Evolutionary conservation across 495 filamentous ascomycete genomes (phyloP), one percentile per base, ranked within the genome.

Genomic region (Xylaria acuta): DNA sequence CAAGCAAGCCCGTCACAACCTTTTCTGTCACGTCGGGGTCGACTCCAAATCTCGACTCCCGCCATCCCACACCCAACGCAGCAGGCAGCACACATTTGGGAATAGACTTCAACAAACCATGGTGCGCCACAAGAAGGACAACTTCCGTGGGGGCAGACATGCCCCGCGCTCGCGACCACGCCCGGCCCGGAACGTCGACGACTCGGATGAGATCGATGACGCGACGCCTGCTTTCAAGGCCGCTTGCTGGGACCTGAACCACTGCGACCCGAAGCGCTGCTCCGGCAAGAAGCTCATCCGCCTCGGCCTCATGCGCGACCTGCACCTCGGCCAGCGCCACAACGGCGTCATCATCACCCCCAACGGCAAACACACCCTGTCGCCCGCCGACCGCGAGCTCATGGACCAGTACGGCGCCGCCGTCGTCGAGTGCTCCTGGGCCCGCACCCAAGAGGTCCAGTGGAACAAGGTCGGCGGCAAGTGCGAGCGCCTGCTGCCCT

Each of bases 391-490:
- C 80, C 85, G 82, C 66, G 89, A 91, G 62, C 79, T 97, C 1
- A 86, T 98, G 72, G 93, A 97, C 77, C 90, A 93, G 83, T 91
- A 91, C 79, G 96, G 96, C 66, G 97, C 94, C 22, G 96, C 97
- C 0, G 96, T 99, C 0, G 97, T 99, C 34, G 96, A 99, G 82
- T 97, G 94, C 80, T 97, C 94, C 45, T 99, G 96, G 96, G 95
- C 94, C 3, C 86, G 97, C 73, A 91, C 96, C 18, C 88, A 91
- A 36, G 96, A 99, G 82, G 92, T 99, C 2, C 94, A 95, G 40
- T 98, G 94, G 89, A 83, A 85, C 20, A 92, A 93, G 71, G 97
- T 98, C 69, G 96, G 97, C 40, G 96, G 96, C n/a, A 95, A 93
- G 82, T 95, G 93, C 80, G 95, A 98, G 84, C 86, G 95, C 71